A percentile compares a stretch with the other conserved stretches of the same genome.
Conservation (phyloP, 768 basidiomycete genomes). For the Guyanaporus albipodus region DNA sequence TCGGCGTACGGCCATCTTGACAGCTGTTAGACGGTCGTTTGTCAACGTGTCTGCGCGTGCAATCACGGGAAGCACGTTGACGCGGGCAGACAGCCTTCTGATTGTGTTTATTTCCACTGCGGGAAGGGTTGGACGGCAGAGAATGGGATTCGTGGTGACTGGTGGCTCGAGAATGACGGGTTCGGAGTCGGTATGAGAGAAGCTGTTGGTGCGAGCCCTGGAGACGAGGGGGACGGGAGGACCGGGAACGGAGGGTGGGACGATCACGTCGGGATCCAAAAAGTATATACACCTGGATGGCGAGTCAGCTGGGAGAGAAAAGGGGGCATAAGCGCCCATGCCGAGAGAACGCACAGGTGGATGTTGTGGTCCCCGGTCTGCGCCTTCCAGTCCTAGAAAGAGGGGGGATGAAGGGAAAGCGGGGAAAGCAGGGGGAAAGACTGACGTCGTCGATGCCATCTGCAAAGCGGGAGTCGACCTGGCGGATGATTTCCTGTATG, state of each 20-base stretch:
- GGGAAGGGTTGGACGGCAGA: constrained; percentile 65
- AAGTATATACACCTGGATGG: constrained; percentile 75
- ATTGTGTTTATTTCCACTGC: constrained; percentile 71
- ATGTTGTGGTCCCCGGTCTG: constrained; percentile 72
- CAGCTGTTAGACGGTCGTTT: constrained; percentile 73
- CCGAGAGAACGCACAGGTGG: constrained; percentile 57
- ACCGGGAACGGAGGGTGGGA: constrained; percentile 63
- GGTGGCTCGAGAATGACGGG: constrained; percentile 80
- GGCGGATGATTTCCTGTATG: constrained; percentile 62
- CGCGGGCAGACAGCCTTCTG: constrained; percentile 72
- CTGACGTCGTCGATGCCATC: constrained; percentile 78
- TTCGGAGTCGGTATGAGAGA: constrained; percentile 67
- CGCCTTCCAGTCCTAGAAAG: constrained; percentile 63
- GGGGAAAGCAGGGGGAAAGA: constrained; percentile 24
- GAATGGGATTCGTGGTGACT: constrained; percentile 65
- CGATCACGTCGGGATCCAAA: constrained; percentile 77
- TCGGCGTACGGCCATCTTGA: constrained; percentile 75
- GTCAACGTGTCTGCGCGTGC: constrained; percentile 78
- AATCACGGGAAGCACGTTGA: constrained; percentile 86
- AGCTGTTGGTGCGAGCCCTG: constrained; percentile 65
- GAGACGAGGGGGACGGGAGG: constrained; percentile 66
- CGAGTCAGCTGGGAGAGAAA: constrained; percentile 19
- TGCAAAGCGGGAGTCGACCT: constrained; percentile 68
- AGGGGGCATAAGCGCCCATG: constrained; percentile 29
- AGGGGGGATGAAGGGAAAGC: constrained; percentile 17